These are phyloP conservation scores for Globisporangium takayamanum DNA, from an alignment of 352 stramenopile species.

Conservation along the genomic window DNA sequence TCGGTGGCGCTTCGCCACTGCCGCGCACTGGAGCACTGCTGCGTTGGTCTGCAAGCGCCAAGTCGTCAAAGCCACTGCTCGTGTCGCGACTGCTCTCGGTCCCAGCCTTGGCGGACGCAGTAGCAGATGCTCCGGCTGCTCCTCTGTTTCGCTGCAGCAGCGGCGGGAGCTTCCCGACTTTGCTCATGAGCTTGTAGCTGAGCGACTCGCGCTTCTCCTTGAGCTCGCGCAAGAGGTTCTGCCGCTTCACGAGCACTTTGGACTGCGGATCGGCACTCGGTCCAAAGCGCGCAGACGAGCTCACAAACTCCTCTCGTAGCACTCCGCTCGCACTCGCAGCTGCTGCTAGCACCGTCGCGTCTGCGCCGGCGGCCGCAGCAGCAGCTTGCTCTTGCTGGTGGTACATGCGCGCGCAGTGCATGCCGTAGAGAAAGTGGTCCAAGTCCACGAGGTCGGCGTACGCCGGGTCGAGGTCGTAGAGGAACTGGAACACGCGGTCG, in stretches of 20 bases:
- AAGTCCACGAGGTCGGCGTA: conserved; percentile 77
- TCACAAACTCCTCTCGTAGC: conserved; percentile 44
- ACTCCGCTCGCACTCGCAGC: conserved; percentile 2
- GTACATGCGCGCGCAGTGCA: conserved; percentile 62
- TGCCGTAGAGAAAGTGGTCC: conserved; percentile 77
- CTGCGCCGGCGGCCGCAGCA: background rate
- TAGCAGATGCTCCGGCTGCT: too few species aligned
- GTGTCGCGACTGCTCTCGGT: background rate
- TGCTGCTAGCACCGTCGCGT: background rate
- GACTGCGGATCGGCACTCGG: conserved; percentile 41
- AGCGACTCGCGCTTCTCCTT: conserved; percentile 68
- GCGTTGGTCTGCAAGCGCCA: background rate
- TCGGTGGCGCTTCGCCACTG: conserved; percentile 23
- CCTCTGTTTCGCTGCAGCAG: conserved; percentile 26
- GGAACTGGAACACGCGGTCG: conserved; percentile 36
- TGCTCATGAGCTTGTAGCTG: conserved; percentile 60
- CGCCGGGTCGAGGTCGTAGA: conserved; percentile 49
- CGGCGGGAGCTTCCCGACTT: conserved; percentile 41
- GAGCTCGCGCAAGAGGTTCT: conserved; percentile 68
- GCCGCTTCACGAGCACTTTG: conserved; percentile 55
- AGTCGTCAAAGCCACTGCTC: conserved; percentile 2
- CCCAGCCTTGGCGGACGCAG: background rate
- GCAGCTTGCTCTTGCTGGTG: conserved; percentile 49
- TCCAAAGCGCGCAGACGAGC: conserved; percentile 48
- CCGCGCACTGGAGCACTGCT: background rate